These are phyloP conservation scores for Cordyceps tenuipes DNA, from an alignment of 2,329 filamentous ascomycete genomes.

Conservation along the genomic window DNA sequence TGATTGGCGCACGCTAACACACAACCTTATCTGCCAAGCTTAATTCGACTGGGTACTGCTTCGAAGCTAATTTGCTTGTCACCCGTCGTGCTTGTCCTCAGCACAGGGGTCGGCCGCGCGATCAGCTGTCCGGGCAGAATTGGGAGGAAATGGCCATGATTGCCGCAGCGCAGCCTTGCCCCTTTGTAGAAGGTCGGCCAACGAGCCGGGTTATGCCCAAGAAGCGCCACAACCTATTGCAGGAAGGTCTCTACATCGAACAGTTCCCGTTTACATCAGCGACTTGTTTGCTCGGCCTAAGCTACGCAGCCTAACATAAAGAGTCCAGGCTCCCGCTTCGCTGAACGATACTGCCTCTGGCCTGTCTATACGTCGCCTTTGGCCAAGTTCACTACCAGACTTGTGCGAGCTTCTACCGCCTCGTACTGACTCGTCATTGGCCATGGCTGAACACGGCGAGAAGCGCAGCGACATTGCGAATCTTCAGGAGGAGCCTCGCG, in stretches of 20 bases:
- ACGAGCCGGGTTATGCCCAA: neutral
- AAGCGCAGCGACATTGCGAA: constrained; percentile 6
- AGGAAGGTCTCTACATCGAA: no score
- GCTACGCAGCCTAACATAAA: neutral
- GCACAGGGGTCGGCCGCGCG: neutral
- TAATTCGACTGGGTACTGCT: constrained; percentile 2
- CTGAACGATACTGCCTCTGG: neutral
- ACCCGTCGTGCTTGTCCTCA: no score
- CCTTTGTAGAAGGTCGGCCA: constrained; percentile 7
- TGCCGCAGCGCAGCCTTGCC: neutral
- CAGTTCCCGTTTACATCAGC: no score
- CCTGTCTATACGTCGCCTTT: neutral
- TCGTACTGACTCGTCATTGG: neutral
- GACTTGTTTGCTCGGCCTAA: no score
- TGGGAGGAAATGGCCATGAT: neutral
- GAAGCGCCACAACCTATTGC: constrained; percentile 8
- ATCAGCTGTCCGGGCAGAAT: neutral
- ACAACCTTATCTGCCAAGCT: constrained; percentile 12
- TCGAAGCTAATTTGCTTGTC: neutral
- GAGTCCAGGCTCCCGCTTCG: neutral
- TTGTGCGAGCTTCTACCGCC: neutral
- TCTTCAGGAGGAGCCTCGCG: neutral
- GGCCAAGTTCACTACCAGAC: neutral
- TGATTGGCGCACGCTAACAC: neutral
- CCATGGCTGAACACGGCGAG: constrained; percentile 7